These are phyloP conservation scores for Artemisia argyi DNA, from an alignment of 129 eudicot genomes.

Conservation along the genomic window DNA sequence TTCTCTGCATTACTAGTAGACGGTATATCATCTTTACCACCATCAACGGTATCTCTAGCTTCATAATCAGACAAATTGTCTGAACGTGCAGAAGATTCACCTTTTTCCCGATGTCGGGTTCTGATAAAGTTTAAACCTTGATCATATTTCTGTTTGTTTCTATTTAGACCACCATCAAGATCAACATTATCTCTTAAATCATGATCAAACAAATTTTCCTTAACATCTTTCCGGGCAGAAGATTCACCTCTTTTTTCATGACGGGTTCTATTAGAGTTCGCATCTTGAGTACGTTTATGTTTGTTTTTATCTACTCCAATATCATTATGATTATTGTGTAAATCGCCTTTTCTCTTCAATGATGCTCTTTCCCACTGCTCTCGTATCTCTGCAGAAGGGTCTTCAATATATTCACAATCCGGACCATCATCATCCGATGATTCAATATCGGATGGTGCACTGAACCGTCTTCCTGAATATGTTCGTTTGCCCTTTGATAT, in stretches of 20 bases:
- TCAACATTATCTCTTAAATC: conserved; percentile 11
- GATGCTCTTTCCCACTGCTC: conserved; percentile 87
- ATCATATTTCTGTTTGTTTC: not conserved
- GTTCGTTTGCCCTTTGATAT: conserved; percentile 78
- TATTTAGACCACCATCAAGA: conserved; percentile 11
- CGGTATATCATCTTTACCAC: conserved; percentile 27
- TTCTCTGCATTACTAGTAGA: conserved; percentile 23
- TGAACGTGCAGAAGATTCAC: not conserved
- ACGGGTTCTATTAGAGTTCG: conserved; percentile 16
- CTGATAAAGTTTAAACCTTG: not conserved
- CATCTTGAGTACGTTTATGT: conserved; percentile 18
- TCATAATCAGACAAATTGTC: not conserved
- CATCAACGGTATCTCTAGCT: conserved; percentile 2
- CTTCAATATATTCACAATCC: conserved; percentile 79
- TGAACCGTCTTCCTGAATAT: conserved; percentile 33
- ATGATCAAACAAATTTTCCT: conserved; percentile 18
- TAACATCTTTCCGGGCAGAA: not conserved
- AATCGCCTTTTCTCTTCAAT: conserved; percentile 47
- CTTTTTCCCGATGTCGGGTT: not conserved
- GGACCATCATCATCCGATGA: conserved; percentile 41
- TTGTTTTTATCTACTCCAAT: conserved; percentile 18
- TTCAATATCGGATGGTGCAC: conserved; percentile 46
- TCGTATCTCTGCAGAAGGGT: conserved; percentile 46
- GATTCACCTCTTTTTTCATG: conserved; percentile 18
- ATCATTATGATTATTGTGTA: conserved; percentile 26